Base-by-base conservation (phyloP, 2,329 filamentous ascomycete species). In the Beauveria sp. region DNA sequence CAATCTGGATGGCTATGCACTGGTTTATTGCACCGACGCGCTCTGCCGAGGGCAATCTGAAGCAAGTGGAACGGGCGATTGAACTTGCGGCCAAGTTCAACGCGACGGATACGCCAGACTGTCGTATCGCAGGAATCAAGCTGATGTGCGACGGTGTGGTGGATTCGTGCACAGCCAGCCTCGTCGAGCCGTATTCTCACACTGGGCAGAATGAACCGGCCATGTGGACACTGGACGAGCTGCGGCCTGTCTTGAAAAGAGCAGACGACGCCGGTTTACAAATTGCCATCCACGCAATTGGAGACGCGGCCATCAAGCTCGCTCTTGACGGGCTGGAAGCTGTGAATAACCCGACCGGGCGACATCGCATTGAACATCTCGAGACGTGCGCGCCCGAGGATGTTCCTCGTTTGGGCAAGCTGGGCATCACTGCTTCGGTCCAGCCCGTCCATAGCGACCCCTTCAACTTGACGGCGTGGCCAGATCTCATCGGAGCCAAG, bases 361-460 rank as follows among this genome's bases (percentile, higher is more conserved):
- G 84, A 4, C 84, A 85, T 58, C 78, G 84, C 24, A 84, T 87
- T 66, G 84, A 87, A 70, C 84, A 87, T 66, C 72, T 87, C 7
- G 84, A 87, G 69, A 75, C 87, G 26, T 76, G 83, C 0, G 76
- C 77, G 0, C 76, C 78, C 2, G 75, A 76, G 61, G 84, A 87
- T 65, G 84, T 81, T 0, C 74, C 72, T 16, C 75, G 84, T 0
- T 75, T 87, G 2, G 84, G 83, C 0, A 66, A 72, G 26, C 71
- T 84, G 1, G 82, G 84, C 51, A 82, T 87, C 70, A 84, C 80
- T 5, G 81, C 81, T 0, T 82, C 79, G 3, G 75, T 84, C 30
- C 81, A 84, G 64, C 79, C 81, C 0, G 80, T 84, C 3, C 81
- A 84, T 62, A 76, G 80, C 0, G 79, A 81, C 65, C 83, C 83